Conservation (phyloP, 2,329 filamentous ascomycete genomes). For the Colletotrichum sp. region DNA sequence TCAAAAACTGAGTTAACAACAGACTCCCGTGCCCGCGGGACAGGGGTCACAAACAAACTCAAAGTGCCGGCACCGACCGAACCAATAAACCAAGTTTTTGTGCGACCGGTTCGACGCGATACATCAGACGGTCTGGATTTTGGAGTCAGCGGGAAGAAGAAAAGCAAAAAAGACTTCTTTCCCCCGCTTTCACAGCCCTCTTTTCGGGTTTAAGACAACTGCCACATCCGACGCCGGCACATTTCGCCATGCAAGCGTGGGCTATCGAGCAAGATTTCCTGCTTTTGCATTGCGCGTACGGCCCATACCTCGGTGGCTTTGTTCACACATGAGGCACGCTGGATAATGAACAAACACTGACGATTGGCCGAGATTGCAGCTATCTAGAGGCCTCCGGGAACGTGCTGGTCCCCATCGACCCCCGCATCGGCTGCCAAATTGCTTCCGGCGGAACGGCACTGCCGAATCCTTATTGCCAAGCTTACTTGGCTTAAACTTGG, state of each 20-base stretch:
- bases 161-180: neutral
- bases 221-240: neutral
- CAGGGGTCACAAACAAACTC: neutral
- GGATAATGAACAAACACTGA: neutral
- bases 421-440: neutral
- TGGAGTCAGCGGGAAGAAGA: neutral
- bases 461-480: slow-evolving; percentile 1
- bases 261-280: neutral
- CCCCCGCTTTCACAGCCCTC: slow-evolving; percentile 10
- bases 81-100: neutral
- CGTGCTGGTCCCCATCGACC: neutral
- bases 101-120: neutral
- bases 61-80: neutral
- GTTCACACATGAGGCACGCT: slow-evolving; percentile 3
- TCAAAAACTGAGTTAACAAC: neutral
- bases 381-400: neutral
- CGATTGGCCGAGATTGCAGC: neutral
- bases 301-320: slow-evolving; percentile 2
- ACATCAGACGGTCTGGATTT: slow-evolving; percentile 10
- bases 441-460: neutral
- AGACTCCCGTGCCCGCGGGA: neutral
- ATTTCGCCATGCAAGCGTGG: neutral
- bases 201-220: neutral
- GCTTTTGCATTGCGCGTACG: slow-evolving; percentile 10
- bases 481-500: neutral